A percentile compares a stretch with the other conserved stretches of the same genome.
Conservation (phyloP, 495 filamentous ascomycete species). For the Neurospora tetraspora region DNA sequence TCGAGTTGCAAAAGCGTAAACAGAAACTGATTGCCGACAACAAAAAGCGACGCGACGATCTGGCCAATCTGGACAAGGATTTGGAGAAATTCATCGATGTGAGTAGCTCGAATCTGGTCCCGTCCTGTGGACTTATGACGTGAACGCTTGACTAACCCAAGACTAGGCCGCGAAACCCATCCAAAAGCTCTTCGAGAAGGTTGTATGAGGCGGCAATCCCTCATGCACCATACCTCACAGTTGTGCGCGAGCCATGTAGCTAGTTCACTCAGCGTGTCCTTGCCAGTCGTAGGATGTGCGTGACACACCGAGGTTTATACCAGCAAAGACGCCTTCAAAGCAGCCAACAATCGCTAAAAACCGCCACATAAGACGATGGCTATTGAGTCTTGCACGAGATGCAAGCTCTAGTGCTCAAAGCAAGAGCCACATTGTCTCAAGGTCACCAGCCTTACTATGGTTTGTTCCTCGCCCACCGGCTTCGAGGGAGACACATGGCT, state of each 20-base stretch:
- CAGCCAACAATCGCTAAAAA: neutral
- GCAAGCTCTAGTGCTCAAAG: neutral
- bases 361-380: neutral
- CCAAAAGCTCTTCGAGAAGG: constrained; percentile 73
- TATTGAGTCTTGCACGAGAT: neutral
- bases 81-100: constrained; percentile 85
- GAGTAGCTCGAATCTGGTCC: constrained; percentile 10
- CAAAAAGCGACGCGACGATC: constrained; percentile 87
- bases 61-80: constrained; percentile 79
- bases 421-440: neutral
- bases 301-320: neutral
- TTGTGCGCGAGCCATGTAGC: neutral
- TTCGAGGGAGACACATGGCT: neutral
- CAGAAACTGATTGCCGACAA: constrained; percentile 88
- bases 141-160: constrained; percentile 14
- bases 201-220: constrained; percentile 25
- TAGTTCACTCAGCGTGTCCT: neutral
- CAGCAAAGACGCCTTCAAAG: neutral
- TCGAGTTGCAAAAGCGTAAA: constrained; percentile 80
- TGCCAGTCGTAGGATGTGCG: neutral
- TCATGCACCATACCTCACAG: neutral
- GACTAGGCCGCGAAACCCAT: constrained; percentile 72
- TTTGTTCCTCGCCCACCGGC: neutral
- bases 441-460: neutral
- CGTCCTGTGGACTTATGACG: neutral